Evolutionary conservation across 2,329 filamentous ascomycete species (phyloP), one percentile per base, ranked within the genome.

Genomic region (Talaromyces atroroseus): DNA sequence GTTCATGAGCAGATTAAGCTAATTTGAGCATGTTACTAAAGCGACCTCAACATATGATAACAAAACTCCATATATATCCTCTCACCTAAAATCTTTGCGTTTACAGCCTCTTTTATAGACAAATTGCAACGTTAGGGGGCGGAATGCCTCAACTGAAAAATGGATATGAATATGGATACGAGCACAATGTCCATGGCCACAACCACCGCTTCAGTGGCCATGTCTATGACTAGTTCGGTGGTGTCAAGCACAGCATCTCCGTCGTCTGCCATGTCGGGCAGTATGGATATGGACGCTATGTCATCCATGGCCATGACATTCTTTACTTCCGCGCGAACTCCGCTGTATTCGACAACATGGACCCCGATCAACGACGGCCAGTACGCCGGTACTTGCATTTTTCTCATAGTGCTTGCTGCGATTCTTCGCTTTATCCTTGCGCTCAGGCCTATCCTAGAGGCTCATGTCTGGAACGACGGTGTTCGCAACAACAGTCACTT

Each of bases 311-410:
- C 60, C 20, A 56, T 45, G 40, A 49, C 21, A 48, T 55, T 46
- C 50, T 76, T 76, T 61, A 85, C 85, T 62, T 74, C 76, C 57
- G 82, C 82, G 44, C 72, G 69, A 54, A 88, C 85, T 0, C 78
- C 86, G 2, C 78, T 90, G 44, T 90, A 80, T 76, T 85, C 89
- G 16, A 70, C 74, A 20, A 70, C 78, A 52, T 96, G 92, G 90
- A 87, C 88, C 2, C 92, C 92, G 5, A 74, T 68, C 23, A 85
- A 76, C 42, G 76, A 80, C 5, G 90, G 87, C 64, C 76, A 81
- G 58, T 97, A 96, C 73, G 90, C 90, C 2, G 92, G 85, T 54
- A 95, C 90, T 26, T 95, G 92, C 78, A 88, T 96, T 71, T 96
- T 96, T 75, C 81, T 96, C 58, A 85, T 96, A 68, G 64, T 87